These are phyloP conservation scores for Claviceps sp. DNA, from an alignment of 2,329 filamentous ascomycete genomes.

Conservation along the genomic window DNA sequence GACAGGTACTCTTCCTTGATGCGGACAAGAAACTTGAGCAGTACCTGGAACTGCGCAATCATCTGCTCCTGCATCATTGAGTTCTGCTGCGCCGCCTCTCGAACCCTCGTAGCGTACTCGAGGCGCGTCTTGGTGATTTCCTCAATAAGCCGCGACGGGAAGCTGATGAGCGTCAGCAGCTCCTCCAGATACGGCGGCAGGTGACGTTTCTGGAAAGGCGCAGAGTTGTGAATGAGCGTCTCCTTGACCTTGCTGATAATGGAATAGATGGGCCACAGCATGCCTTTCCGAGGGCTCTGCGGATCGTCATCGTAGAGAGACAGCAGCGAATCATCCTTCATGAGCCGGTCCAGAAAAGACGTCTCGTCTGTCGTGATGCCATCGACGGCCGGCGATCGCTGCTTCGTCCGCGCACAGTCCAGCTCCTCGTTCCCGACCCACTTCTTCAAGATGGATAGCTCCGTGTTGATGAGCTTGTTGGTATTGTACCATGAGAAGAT, in stretches of 20 bases:
- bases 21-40: conserved; percentile 78
- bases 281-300: conserved; percentile 45
- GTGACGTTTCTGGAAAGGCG: conserved; percentile 75
- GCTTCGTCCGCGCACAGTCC: conserved; percentile 69
- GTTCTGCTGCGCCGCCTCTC: conserved; percentile 83
- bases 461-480: conserved; percentile 88
- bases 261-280: conserved; percentile 69
- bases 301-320: conserved; percentile 68
- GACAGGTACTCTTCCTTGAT: conserved; percentile 82
- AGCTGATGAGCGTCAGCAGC: conserved; percentile 89
- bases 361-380: conserved; percentile 73
- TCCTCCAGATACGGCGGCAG: conserved; percentile 95
- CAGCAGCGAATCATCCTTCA: conserved; percentile 91
- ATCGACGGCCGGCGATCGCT: conserved; percentile 47
- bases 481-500: conserved; percentile 96
- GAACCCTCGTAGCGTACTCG: conserved; percentile 87
- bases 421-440: conserved; percentile 97
- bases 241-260: conserved; percentile 90
- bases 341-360: conserved; percentile 82
- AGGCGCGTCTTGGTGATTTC: conserved; percentile 90
- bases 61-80: conserved; percentile 94
- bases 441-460: conserved; percentile 77
- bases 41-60: conserved; percentile 90
- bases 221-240: conserved; percentile 76
- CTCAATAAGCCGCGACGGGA: conserved; percentile 87